Base-by-base conservation (phyloP, 306 rosid genomes). In the Phaseolus lunatus region DNA sequence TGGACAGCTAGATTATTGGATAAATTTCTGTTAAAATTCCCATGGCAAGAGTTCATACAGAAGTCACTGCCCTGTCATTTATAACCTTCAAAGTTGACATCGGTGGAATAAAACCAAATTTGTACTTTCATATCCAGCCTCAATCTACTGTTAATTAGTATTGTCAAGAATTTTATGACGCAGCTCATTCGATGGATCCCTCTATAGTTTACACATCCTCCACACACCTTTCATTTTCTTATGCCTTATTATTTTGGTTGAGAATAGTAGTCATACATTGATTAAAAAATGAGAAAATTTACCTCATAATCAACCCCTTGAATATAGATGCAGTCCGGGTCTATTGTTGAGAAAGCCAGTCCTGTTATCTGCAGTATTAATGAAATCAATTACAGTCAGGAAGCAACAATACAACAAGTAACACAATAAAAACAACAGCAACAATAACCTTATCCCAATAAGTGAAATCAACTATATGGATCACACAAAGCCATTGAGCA, bases 221-320 rank as follows among this genome's bases (percentile, higher is more conserved):
- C 63, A 20, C 47, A 10, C 43, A 41, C 19, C 35, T 52, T 64
- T 76, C 73, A 52, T 62, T 27, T 80, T 72, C 19, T 47, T 15
- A 33, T 22, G 56, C 45, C 27, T 45, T n/a, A 0, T 39, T 67
- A 81, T 81, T 33, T 45, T 15, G 53, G 58, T 61, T 69, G 73
- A 39, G 37, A 64, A 3, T 26, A 9, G 31, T 15, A 47, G 12
- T 63, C 62, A 53, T 52, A 29, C 53, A 64, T 39, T 41, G 8
- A 31, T 59, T 5, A 41, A 11, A 37, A 72, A 47, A 61, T 29
- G 67, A 61, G 19, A 61, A 27, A 3, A 68, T 62, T 78, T 75
- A 92, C 98, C 98, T 94, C 97, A 71, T 92, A 85, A 84, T 92
- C 98, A 80, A 94, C 84, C 73, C 98, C 98, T 86, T 94, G 98